Percentiles rank a stretch among this genome's conserved stretches.
These are phyloP conservation scores for Wakefieldia striispora DNA, from an alignment of 768 basidiomycete genomes.

Conservation along the genomic window DNA sequence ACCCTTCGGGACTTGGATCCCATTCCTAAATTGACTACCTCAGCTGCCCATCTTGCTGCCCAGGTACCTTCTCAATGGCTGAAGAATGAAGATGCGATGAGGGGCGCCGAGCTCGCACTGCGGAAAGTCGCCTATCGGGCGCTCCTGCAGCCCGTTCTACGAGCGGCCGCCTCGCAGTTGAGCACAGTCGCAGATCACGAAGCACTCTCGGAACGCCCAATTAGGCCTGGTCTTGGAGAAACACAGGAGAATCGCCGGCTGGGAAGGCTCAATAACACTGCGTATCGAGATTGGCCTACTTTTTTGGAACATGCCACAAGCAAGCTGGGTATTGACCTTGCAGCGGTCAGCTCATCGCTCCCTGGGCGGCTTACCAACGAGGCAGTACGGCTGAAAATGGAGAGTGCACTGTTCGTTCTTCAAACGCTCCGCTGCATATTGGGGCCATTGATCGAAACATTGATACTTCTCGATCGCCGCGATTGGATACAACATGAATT, in stretches of 20 bases:
- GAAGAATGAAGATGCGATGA: slow-evolving; percentile 30
- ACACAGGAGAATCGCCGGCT: slow-evolving; percentile 44
- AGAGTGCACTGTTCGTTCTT: slow-evolving; percentile 51
- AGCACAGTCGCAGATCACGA: neutral
- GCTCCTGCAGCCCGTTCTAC: slow-evolving; percentile 42
- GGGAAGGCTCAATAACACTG: slow-evolving; percentile 50
- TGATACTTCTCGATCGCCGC: slow-evolving; percentile 61
- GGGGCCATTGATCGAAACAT: slow-evolving; percentile 65
- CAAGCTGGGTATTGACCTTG: slow-evolving; percentile 26
- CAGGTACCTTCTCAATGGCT: slow-evolving; percentile 69
- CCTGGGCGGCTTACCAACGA: slow-evolving; percentile 24
- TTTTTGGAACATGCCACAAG: slow-evolving; percentile 40
- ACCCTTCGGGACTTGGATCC: slow-evolving; percentile 18
- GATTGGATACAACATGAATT: slow-evolving; percentile 51
- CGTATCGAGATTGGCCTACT: slow-evolving; percentile 48
- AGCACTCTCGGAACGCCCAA: slow-evolving; percentile 1
- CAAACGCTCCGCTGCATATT: slow-evolving; percentile 67
- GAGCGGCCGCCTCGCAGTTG: slow-evolving; percentile 1
- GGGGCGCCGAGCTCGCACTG: slow-evolving; percentile 48
- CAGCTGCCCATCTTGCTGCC: slow-evolving; percentile 63
- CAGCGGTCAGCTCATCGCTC: slow-evolving; percentile 8
- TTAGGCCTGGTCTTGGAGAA: slow-evolving; percentile 35
- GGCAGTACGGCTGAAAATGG: slow-evolving; percentile 27
- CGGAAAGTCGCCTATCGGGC: slow-evolving; percentile 75
- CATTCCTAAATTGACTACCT: slow-evolving; percentile 31